Percentiles rank a stretch among this genome's conserved stretches.
Evolutionary conservation across 2,329 filamentous ascomycete species (phyloP).

Genomic region (Beauveria brongniartii): DNA sequence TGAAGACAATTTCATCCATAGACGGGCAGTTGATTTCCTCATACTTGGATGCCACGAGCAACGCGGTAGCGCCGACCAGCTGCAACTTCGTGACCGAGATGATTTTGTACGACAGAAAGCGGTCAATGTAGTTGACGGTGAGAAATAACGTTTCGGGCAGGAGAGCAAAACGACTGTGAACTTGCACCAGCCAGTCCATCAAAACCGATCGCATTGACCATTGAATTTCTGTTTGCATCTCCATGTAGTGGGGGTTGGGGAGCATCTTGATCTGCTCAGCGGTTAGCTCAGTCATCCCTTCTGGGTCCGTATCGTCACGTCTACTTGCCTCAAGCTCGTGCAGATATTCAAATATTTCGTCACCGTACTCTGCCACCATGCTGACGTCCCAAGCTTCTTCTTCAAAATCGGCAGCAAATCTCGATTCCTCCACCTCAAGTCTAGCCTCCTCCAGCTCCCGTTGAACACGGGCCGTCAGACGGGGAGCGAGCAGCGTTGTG

Average conservation of each 20-base stretch:
- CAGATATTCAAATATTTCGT: slow-evolving; percentile 95
- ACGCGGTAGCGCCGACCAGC: slow-evolving; percentile 88
- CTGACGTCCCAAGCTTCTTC: slow-evolving; percentile 90
- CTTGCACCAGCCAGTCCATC: slow-evolving; percentile 97
- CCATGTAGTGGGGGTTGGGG: slow-evolving; percentile 92
- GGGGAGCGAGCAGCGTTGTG: slow-evolving; percentile 61
- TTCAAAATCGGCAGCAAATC: slow-evolving; percentile 66
- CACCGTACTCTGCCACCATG: slow-evolving; percentile 95
- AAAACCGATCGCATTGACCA: slow-evolving; percentile 98
- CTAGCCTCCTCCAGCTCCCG: slow-evolving; percentile 64
- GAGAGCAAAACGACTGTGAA: slow-evolving; percentile 83
- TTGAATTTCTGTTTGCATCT: slow-evolving; percentile 91
- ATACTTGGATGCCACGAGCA: slow-evolving; percentile 95
- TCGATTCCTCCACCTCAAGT: slow-evolving; percentile 59
- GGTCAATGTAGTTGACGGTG: slow-evolving; percentile 93
- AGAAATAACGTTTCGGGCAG: slow-evolving; percentile 93
- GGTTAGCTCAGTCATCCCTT: slow-evolving; percentile 17
- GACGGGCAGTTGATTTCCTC: slow-evolving; percentile 98
- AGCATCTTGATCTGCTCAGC: slow-evolving; percentile 60
- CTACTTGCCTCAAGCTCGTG: slow-evolving; percentile 68
- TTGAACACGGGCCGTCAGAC: slow-evolving; percentile 57
- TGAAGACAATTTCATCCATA: slow-evolving; percentile 91
- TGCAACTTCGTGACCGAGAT: slow-evolving; percentile 93
- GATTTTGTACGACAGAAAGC: slow-evolving; percentile 89
- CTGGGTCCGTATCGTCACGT: neutral